These are phyloP conservation scores for Puccinia novopanici DNA, from an alignment of 1,284 basidiomycete species.

Conservation along the genomic window DNA sequence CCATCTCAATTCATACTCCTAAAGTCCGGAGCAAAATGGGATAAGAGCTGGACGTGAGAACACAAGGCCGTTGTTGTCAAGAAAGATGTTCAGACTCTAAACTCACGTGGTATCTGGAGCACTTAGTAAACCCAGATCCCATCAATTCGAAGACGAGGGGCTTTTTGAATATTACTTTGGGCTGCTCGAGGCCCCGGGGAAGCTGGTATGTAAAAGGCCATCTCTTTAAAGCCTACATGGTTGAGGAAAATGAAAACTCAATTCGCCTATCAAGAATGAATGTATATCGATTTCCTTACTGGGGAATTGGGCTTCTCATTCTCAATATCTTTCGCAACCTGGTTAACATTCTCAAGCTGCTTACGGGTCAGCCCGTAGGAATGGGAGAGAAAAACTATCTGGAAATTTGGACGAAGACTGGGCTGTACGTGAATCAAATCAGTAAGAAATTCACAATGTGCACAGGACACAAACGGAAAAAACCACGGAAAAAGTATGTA, in stretches of 20 bases:
- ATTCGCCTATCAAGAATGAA: background rate
- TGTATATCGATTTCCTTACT: constrained; percentile 1
- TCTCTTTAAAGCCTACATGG: constrained; percentile 54
- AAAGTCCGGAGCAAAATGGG: background rate
- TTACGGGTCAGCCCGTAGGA: constrained; percentile 33
- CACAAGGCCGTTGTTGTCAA: background rate
- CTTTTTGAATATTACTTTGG: constrained; percentile 66
- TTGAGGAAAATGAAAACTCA: background rate
- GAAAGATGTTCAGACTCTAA: background rate
- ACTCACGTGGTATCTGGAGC: constrained; percentile 65
- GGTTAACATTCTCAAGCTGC: constrained; percentile 24
- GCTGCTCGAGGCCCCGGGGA: constrained; percentile 63
- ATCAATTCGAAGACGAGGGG: constrained; percentile 74
- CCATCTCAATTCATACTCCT: constrained; percentile 80
- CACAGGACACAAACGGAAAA: constrained; percentile 69
- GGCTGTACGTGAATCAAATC: background rate
- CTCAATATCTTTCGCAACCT: background rate
- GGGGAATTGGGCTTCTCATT: background rate
- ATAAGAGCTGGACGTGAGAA: background rate
- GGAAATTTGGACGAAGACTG: constrained; percentile 12
- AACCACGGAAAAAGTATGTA: constrained; percentile 63
- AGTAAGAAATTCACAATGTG: background rate
- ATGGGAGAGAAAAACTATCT: background rate
- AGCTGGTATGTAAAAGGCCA: constrained; percentile 67
- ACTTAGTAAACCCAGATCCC: constrained; percentile 77